These are phyloP conservation scores for Parasitella parasitica DNA, from an alignment of 371 early-diverging fungal species.

Conservation along the genomic window DNA sequence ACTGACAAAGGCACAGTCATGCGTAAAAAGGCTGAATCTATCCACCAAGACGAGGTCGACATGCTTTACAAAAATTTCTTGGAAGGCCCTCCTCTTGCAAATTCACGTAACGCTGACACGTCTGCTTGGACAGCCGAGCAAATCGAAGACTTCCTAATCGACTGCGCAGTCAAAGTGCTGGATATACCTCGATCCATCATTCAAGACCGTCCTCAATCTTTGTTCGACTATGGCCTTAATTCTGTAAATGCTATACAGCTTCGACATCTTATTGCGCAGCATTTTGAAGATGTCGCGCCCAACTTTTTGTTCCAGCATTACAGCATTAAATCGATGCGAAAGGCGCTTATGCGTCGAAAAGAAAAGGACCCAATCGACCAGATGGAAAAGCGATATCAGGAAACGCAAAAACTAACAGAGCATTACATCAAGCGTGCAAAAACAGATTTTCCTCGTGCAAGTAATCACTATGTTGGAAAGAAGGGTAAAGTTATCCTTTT, in stretches of 20 bases:
- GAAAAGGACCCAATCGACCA: not conserved
- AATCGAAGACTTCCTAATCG: not conserved
- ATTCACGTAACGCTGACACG: not conserved
- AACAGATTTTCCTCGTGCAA: constrained; percentile 15
- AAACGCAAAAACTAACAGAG: constrained; percentile 8
- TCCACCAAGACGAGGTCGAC: constrained; percentile 17
- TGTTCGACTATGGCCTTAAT: constrained; percentile 26
- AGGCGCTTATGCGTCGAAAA: not conserved
- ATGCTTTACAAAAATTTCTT: constrained; percentile 24
- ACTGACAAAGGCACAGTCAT: constrained; percentile 39
- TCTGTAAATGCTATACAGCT: constrained; percentile 19
- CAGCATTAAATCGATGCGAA: constrained; percentile 16
- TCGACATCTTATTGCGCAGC: constrained; percentile 11
- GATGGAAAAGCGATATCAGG: constrained; percentile 1
- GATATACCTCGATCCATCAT: not conserved
- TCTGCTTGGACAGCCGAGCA: too few species aligned
- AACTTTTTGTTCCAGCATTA: constrained; percentile 38
- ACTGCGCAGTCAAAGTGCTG: constrained; percentile 7
- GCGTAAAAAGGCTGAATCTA: constrained; percentile 4
- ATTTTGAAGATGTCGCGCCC: constrained; percentile 23
- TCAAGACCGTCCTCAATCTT: not conserved
- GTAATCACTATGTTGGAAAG: not conserved
- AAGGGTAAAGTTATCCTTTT: constrained; percentile 30
- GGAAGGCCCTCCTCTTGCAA: not conserved
- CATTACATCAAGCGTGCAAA: constrained; percentile 20